Evolutionary conservation across 257 asterid genomes (phyloP).

Genomic region (Prunella vulgaris): DNA sequence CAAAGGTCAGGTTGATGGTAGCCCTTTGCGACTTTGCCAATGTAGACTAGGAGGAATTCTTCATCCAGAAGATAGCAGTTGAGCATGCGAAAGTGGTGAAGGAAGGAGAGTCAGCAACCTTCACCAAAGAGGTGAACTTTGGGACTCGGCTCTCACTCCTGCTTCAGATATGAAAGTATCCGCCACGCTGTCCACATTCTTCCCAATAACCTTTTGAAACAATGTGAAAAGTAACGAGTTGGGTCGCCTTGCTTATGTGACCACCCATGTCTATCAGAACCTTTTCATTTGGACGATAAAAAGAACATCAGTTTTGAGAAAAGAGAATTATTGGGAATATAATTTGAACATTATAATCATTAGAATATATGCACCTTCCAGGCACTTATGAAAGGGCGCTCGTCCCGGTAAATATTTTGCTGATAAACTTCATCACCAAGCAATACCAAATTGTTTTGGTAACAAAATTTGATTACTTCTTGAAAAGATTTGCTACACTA

Average conservation of each 20-base stretch:
- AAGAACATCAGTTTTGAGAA: too few relatives aligned
- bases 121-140: too few relatives aligned
- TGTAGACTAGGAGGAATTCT: too few relatives aligned
- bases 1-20: too few relatives aligned
- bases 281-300: too few relatives aligned
- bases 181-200: constrained; percentile 97
- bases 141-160: too few relatives aligned
- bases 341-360: neutral
- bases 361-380: constrained; percentile 48
- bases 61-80: too few relatives aligned
- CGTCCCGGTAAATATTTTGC: constrained; percentile 89
- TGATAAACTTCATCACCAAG: constrained; percentile 96
- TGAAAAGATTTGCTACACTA: constrained; percentile 64
- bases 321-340: too few relatives aligned
- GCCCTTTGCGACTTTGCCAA: too few relatives aligned
- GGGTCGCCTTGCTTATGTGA: constrained; percentile 70
- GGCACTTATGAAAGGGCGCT: constrained; percentile 85
- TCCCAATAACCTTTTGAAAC: constrained; percentile 91
- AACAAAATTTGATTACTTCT: constrained; percentile 59
- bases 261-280: constrained; percentile 80
- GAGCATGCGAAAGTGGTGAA: too few relatives aligned
- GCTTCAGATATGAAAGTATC: too few relatives aligned
- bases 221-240: constrained; percentile 83
- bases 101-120: too few relatives aligned
- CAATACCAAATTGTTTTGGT: constrained; percentile 70